phyloP scores from a whole-genome alignment of 192 early-diverging fungal genomes.

The Lunasporangiospora selenospora region DNA sequence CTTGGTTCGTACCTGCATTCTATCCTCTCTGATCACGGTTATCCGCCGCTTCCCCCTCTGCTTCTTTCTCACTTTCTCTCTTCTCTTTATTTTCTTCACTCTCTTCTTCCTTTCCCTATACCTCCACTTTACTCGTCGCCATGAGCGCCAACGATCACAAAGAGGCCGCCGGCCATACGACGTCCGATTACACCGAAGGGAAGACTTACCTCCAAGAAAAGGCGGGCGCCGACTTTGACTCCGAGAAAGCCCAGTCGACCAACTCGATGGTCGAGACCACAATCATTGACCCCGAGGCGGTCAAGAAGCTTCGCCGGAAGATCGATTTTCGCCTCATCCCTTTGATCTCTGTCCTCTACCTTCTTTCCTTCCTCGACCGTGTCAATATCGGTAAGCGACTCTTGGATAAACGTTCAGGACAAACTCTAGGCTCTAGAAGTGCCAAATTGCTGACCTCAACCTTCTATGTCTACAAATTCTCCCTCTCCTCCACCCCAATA shows the following conservation, averaged over 20 bases:
- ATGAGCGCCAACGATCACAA: too few relatives aligned
- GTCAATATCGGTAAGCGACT: constrained; percentile 46
- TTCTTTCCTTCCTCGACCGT: constrained; percentile 77
- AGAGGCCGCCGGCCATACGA: too few relatives aligned
- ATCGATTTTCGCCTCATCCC: constrained; percentile 72
- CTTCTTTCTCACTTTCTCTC: neutral
- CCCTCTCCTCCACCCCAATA: too few relatives aligned
- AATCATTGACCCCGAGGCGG: constrained; percentile 14
- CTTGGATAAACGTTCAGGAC: too few relatives aligned
- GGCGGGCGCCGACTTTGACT: constrained; percentile 3
- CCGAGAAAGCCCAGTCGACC: constrained; percentile 10
- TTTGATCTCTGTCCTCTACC: constrained; percentile 68
- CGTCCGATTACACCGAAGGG: too few relatives aligned
- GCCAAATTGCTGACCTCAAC: too few relatives aligned
- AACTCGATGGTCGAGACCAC: neutral
- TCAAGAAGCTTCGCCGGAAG: constrained; percentile 57
- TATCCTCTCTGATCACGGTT: neutral
- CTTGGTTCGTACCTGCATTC: neutral
- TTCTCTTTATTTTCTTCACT: too few relatives aligned
- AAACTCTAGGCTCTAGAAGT: too few relatives aligned
- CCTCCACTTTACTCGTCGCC: too few relatives aligned
- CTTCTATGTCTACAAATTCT: too few relatives aligned
- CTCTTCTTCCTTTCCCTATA: too few relatives aligned
- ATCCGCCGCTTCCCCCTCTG: neutral
- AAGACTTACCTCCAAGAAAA: too few relatives aligned